These are phyloP conservation scores for Sequoiadendron giganteum DNA, from an alignment of 75 land plant species.

Conservation along the genomic window DNA sequence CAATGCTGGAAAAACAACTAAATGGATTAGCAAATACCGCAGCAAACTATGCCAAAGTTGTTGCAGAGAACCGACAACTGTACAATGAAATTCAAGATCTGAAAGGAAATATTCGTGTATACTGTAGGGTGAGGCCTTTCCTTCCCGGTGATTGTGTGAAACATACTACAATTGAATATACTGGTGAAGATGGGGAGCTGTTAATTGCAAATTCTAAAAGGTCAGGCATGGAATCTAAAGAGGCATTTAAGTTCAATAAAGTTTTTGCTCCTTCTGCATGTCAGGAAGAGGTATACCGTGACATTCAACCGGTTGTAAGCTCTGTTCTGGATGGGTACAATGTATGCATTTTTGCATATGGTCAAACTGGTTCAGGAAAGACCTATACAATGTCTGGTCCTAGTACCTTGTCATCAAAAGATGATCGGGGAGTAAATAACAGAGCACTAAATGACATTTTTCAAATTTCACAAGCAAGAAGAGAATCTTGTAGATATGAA, in stretches of 20 bases:
- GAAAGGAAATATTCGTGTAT: slow-evolving; percentile 32
- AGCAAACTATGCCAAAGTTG: slow-evolving; percentile 54
- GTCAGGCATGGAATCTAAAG: slow-evolving; percentile 56
- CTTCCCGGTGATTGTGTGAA: slow-evolving; percentile 17
- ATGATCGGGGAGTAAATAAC: not conserved
- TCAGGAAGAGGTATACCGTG: slow-evolving; percentile 54
- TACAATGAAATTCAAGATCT: slow-evolving; percentile 74
- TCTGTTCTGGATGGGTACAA: slow-evolving; percentile 65
- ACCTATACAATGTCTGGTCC: slow-evolving; percentile 59
- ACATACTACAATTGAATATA: slow-evolving; percentile 41
- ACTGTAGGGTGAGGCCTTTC: slow-evolving; percentile 33
- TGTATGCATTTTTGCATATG: slow-evolving; percentile 75
- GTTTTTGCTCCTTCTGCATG: slow-evolving; percentile 61
- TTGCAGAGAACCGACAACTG: slow-evolving; percentile 73
- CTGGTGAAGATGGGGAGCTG: slow-evolving; percentile 56
- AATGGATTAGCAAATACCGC: slow-evolving; percentile 57
- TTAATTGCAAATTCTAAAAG: slow-evolving; percentile 48
- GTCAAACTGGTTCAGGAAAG: slow-evolving; percentile 64
- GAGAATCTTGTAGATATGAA: not conserved
- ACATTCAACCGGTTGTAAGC: slow-evolving; percentile 55
- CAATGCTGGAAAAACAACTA: slow-evolving; percentile 20
- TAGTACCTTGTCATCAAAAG: not conserved
- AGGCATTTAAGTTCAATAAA: slow-evolving; percentile 65
- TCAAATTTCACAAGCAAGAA: not conserved
- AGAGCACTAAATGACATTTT: not conserved